Evolutionary conservation across 2,329 filamentous ascomycete species (phyloP), one percentile per base, ranked within the genome.

Genomic region (Escovopsis sp.): DNA sequence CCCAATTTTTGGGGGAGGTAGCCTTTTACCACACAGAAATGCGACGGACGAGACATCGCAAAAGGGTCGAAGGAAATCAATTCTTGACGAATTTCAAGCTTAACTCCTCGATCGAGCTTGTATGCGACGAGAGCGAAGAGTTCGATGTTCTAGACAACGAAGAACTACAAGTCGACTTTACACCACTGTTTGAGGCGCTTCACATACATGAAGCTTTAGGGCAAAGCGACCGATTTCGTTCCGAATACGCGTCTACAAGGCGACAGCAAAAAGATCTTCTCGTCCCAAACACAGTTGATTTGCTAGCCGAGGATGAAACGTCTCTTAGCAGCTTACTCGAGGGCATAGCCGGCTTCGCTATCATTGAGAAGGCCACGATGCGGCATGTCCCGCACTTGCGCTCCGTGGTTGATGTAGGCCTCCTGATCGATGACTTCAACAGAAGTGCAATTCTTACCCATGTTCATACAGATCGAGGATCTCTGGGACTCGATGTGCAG

Each of bases 401-500:
- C 42, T 80, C 85, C 19, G 63, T 74, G 10, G 73, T 82, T 44
- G 90, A 98, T 61, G 87, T 88, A 55, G 56, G 72, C 10, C 13
- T 8, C 12, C 18, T 4, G 12, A 18, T 15, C 16, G n/a, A 5
- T 26, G 26, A 15, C 16, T 25, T 9, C 5, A 33, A 33, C 12
- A 19, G 21, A 13, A 25, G 25, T 4, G 0, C 9, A 13, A 5
- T 39, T 35, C 29, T 41, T 35, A 44, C 27, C n/a, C 13, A 28
- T n/a, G n/a, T n/a, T n/a, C 13, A 28, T 13, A 13, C 28, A 87
- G 81, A 76, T 94, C n/a, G 90, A 98, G 51, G 90, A 96, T 57
- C 64, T 98, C 2, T 98, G 90, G 90, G 88, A 96, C 49, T 94
- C 87, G 0, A 90, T 96, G 83, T 96, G 88, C 51, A 83, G 87